A percentile compares a stretch with the other conserved stretches of the same genome.
Conservation (phyloP, 345 rosid genomes). For the Eucalyptus viminalis region DNA sequence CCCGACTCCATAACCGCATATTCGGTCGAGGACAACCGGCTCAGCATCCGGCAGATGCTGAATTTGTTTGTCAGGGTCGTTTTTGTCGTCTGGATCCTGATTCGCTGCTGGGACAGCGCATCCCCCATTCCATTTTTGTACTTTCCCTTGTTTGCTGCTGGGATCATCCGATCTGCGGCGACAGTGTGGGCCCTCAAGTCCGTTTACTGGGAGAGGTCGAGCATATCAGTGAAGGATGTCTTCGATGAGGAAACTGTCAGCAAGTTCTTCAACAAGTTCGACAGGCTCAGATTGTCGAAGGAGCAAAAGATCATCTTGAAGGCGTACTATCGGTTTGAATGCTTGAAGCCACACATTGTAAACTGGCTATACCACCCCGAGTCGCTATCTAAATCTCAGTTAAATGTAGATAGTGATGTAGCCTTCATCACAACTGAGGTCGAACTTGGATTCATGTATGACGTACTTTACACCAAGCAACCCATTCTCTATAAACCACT, state of each 20-base stretch:
- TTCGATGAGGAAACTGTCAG: neutral
- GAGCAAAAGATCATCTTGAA: neutral
- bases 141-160: neutral
- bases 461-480: constrained; percentile 24
- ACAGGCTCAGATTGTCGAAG: neutral
- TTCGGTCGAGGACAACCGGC: constrained; percentile 4
- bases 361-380: neutral
- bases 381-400: neutral
- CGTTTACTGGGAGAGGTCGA: neutral
- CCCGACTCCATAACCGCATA: constrained; percentile 8
- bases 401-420: neutral
- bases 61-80: neutral
- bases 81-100: neutral
- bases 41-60: neutral
- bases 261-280: neutral
- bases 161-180: neutral
- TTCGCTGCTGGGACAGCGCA: neutral
- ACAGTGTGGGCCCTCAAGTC: neutral
- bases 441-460: constrained; percentile 30
- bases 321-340: neutral
- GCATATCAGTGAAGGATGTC: neutral
- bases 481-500: neutral
- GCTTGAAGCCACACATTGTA: neutral
- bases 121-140: neutral
- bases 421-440: constrained; percentile 16